Percentiles rank a stretch among this genome's conserved stretches.
Conservation (phyloP, 2,329 filamentous ascomycete genomes). For the Neofusicoccum ribis region DNA sequence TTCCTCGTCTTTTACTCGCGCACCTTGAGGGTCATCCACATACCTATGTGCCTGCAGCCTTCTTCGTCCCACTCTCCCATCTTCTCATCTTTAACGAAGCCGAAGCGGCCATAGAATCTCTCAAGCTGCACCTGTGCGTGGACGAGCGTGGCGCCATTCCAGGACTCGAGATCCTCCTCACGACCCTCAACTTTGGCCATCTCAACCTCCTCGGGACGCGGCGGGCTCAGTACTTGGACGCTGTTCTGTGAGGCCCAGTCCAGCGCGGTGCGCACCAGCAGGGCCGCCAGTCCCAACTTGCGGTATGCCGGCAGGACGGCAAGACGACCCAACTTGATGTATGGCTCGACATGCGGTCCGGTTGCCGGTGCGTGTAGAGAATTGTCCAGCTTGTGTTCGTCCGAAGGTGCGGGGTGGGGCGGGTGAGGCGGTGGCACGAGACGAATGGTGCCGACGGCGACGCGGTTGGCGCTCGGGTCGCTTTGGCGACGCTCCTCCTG, state of each 20-base stretch:
- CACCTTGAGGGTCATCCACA: slow-evolving; percentile 63
- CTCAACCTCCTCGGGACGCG: slow-evolving; percentile 41
- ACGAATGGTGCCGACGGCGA: slow-evolving; percentile 73
- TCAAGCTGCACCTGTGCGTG: slow-evolving; percentile 74
- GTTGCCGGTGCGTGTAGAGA: slow-evolving; percentile 19
- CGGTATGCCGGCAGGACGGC: slow-evolving; percentile 69
- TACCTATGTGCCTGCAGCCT: slow-evolving; percentile 59
- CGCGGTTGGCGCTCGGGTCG: slow-evolving; percentile 37
- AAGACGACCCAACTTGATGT: slow-evolving; percentile 78
- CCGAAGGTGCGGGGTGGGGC: slow-evolving; percentile 56
- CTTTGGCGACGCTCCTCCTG: slow-evolving; percentile 34
- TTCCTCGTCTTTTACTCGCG: slow-evolving; percentile 12
- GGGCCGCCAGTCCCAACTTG: slow-evolving; percentile 62
- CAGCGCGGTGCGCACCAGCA: slow-evolving; percentile 67
- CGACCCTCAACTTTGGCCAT: slow-evolving; percentile 48
- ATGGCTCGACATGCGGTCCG: slow-evolving; percentile 58
- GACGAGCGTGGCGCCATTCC: slow-evolving; percentile 73
- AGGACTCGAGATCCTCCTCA: slow-evolving; percentile 47
- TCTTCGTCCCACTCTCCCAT: slow-evolving; percentile 21
- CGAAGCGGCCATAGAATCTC: slow-evolving; percentile 67
- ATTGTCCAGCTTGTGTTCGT: slow-evolving; percentile 25
- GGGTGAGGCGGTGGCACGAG: slow-evolving; percentile 79
- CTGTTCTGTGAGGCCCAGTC: slow-evolving; percentile 67
- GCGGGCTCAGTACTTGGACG: slow-evolving; percentile 43
- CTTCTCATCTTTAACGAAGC: slow-evolving; percentile 55